Conservation (phyloP, 345 rosid species). For the Populus davidiana region DNA sequence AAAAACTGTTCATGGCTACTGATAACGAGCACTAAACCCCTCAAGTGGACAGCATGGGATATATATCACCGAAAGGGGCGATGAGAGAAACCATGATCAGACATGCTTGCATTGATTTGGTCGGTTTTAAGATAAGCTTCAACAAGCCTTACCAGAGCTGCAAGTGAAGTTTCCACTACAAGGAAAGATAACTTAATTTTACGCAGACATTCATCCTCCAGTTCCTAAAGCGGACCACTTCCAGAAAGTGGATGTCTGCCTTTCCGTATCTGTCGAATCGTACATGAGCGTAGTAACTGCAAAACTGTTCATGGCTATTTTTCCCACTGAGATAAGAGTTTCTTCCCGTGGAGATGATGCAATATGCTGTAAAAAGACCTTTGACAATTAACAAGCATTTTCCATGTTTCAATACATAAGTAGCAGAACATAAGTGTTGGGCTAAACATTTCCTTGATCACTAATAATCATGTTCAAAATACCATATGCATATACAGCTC, state of each 20-base stretch:
- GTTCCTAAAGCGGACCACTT: background rate
- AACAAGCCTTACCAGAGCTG: background rate
- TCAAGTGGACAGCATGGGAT: conserved; percentile 1
- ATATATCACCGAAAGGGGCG: conserved; percentile 18
- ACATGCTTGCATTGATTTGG: background rate
- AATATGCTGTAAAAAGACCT: too few species aligned
- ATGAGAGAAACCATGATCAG: background rate
- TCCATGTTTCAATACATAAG: background rate
- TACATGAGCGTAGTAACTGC: background rate
- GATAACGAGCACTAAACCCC: too few species aligned
- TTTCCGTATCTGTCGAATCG: background rate
- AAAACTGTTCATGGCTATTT: background rate
- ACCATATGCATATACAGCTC: background rate
- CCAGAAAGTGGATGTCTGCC: background rate
- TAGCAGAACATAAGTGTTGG: background rate
- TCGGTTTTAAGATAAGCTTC: conserved; percentile 12
- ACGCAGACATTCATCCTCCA: background rate
- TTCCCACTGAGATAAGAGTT: background rate
- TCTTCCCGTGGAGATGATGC: background rate
- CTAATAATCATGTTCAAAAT: background rate
- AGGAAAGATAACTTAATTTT: background rate
- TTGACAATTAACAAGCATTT: background rate
- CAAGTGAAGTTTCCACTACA: conserved; percentile 1
- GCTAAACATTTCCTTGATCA: background rate
- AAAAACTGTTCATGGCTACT: background rate